These are phyloP conservation scores for Hortaea werneckii DNA, from an alignment of 2,329 filamentous ascomycete genomes.

Conservation along the genomic window DNA sequence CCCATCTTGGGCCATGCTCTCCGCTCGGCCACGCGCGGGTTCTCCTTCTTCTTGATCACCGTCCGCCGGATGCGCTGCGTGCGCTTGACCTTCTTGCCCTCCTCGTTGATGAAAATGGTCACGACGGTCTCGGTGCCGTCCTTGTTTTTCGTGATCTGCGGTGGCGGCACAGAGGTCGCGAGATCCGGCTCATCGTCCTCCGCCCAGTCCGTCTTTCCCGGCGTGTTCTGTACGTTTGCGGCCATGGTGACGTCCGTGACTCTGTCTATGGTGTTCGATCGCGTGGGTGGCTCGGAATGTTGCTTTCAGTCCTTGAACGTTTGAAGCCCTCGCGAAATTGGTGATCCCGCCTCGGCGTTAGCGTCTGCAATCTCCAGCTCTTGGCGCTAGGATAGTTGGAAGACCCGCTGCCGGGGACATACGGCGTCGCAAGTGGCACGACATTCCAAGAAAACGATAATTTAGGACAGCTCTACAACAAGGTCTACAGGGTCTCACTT, in stretches of 20 bases:
- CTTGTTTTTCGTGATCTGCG: constrained; percentile 90
- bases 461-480: too few relatives aligned
- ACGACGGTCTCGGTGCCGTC: constrained; percentile 96
- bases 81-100: constrained; percentile 92
- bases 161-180: constrained; percentile 72
- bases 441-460: too few relatives aligned
- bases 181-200: constrained; percentile 72
- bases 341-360: too few relatives aligned
- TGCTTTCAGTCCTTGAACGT: too few relatives aligned
- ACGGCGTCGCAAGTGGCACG: too few relatives aligned
- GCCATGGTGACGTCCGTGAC: constrained; percentile 14
- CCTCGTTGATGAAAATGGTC: constrained; percentile 80
- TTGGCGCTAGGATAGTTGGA: too few relatives aligned
- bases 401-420: too few relatives aligned
- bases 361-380: too few relatives aligned
- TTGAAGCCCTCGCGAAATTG: too few relatives aligned
- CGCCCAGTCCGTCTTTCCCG: constrained; percentile 69
- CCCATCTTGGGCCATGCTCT: constrained; percentile 93
- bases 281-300: not conserved
- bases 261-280: not conserved
- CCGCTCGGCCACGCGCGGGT: constrained; percentile 91
- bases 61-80: constrained; percentile 91
- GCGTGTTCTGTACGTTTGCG: constrained; percentile 23
- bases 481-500: too few relatives aligned
- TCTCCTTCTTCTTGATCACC: constrained; percentile 86